Percentiles rank a stretch among this genome's conserved stretches.
Conservation (phyloP, 768 basidiomycete genomes). For the Udeniomyces megalosporus region DNA sequence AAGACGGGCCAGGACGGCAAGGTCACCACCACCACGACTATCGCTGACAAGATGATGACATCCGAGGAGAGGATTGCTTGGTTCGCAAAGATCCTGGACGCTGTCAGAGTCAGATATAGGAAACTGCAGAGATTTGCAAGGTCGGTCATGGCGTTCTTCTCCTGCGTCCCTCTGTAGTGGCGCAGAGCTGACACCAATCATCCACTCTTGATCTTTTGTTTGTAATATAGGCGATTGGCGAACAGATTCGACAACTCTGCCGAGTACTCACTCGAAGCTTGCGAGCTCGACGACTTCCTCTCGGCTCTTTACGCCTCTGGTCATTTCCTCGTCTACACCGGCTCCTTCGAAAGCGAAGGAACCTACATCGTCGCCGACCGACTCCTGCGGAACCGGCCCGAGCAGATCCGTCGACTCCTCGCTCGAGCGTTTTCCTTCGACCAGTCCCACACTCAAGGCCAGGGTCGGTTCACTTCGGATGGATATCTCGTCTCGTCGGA, state of each 20-base stretch:
- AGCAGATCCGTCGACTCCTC: conserved; percentile 61
- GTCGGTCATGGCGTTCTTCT: conserved; percentile 32
- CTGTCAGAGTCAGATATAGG: conserved; percentile 74
- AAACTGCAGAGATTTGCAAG: conserved; percentile 87
- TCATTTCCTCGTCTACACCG: conserved; percentile 87
- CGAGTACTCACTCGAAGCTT: conserved; percentile 64
- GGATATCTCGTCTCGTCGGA: not conserved
- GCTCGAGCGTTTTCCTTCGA: conserved; percentile 56
- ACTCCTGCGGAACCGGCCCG: conserved; percentile 56
- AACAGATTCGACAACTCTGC: conserved; percentile 87
- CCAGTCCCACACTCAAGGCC: not conserved
- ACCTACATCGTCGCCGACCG: conserved; percentile 75
- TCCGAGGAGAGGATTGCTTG: conserved; percentile 68
- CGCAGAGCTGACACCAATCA: not conserved
- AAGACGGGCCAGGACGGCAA: conserved; percentile 14
- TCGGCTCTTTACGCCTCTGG: conserved; percentile 60
- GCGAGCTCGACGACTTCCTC: conserved; percentile 59
- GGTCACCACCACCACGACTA: not conserved
- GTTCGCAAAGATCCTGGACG: conserved; percentile 87
- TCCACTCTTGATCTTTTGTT: too few species aligned
- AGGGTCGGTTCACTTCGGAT: not conserved
- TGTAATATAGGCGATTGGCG: conserved; percentile 38
- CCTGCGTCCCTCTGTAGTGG: not conserved
- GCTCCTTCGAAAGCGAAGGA: conserved; percentile 70
- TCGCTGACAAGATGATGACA: conserved; percentile 38